Evolutionary conservation across 2,329 filamentous ascomycete species (phyloP).

Genomic region (Talaromyces sp.): DNA sequence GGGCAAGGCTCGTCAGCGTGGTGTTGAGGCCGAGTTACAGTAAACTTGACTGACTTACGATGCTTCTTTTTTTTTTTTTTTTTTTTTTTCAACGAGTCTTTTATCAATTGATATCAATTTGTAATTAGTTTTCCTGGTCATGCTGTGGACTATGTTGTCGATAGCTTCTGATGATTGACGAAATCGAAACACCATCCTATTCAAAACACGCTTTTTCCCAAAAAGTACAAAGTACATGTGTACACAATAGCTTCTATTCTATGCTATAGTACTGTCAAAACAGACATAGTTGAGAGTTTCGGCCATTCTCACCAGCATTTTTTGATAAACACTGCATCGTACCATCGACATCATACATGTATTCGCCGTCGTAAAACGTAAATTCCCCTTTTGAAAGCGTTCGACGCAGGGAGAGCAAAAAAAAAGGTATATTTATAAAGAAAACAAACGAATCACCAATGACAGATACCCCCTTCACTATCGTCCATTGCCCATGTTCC

Average conservation of each 20-base stretch:
- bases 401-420: not conserved
- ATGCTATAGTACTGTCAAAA: not conserved
- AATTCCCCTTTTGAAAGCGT: not conserved
- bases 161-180: not conserved
- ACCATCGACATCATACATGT: not conserved
- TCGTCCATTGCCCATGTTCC: slow-evolving; percentile 88
- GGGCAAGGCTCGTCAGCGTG: slow-evolving; percentile 78
- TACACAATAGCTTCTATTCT: not conserved
- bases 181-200: not conserved
- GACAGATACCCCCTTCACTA: slow-evolving; percentile 58
- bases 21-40: slow-evolving; percentile 73
- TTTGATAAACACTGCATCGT: not conserved
- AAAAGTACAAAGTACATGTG: not conserved
- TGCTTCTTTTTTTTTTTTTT: too few relatives aligned
- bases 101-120: not conserved
- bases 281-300: not conserved
- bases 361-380: not conserved
- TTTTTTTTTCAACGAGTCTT: not conserved
- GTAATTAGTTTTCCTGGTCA: not conserved
- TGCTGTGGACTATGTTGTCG: not conserved
- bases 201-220: not conserved
- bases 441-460: slow-evolving; percentile 38
- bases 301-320: not conserved
- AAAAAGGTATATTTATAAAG: not conserved
- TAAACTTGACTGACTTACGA: slow-evolving; percentile 49